Percentiles rank a stretch among this genome's conserved stretches.
phyloP scores from a whole-genome alignment of 2,329 filamentous ascomycete genomes.

The Alternaria metachromatica region DNA sequence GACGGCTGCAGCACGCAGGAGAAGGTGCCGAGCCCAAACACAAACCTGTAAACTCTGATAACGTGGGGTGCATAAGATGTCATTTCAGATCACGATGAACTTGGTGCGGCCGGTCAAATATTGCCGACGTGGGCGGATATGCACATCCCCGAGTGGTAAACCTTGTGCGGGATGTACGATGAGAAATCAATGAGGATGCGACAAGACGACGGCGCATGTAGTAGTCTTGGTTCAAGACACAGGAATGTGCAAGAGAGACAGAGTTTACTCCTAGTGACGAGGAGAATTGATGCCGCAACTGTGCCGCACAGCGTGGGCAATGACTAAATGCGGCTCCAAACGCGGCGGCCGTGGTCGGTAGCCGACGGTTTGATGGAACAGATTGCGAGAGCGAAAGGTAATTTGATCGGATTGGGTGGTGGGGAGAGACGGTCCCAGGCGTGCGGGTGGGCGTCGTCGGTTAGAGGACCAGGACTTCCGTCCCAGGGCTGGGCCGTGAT shows the following conservation, averaged over 20 bases:
- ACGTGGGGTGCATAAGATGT: slow-evolving; percentile 35
- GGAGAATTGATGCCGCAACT: neutral
- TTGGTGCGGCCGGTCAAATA: slow-evolving; percentile 23
- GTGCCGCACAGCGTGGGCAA: slow-evolving; percentile 4
- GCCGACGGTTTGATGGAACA: slow-evolving; percentile 15
- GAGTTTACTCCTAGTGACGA: neutral
- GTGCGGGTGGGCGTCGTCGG: slow-evolving; percentile 44
- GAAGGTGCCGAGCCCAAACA: slow-evolving; percentile 34
- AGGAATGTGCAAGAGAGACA: neutral
- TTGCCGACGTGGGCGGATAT: neutral
- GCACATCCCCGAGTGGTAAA: neutral
- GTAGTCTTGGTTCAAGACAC: slow-evolving; percentile 12
- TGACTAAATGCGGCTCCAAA: slow-evolving; percentile 36
- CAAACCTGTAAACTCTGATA: slow-evolving; percentile 26
- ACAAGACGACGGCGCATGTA: slow-evolving; percentile 3
- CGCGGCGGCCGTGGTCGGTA: slow-evolving; percentile 38
- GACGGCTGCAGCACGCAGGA: slow-evolving; percentile 38
- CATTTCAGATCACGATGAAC: slow-evolving; percentile 27
- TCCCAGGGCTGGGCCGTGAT: slow-evolving; percentile 30
- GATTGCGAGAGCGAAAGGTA: slow-evolving; percentile 1
- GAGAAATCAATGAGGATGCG: neutral
- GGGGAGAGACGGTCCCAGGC: slow-evolving; percentile 37
- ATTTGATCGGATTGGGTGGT: slow-evolving; percentile 18
- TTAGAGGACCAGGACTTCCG: slow-evolving; percentile 34
- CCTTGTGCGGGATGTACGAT: neutral